These are phyloP conservation scores for Naegleria lovaniensis DNA, from an alignment of 208 protist genomes.

Conservation along the genomic window DNA sequence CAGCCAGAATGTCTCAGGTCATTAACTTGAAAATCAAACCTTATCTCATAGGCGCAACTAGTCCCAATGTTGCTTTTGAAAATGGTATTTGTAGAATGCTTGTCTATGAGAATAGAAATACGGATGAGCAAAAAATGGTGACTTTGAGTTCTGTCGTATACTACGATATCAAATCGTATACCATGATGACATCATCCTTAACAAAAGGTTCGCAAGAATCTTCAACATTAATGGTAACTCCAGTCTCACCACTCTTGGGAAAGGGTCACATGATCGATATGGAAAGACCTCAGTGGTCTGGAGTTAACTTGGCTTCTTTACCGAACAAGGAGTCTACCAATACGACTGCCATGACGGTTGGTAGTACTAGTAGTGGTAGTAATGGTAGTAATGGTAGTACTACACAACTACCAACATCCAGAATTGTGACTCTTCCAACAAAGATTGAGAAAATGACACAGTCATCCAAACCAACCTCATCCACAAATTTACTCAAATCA, in stretches of 20 bases:
- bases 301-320: too few relatives aligned
- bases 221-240: too few relatives aligned
- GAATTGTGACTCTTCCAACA: neutral
- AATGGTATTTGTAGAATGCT: neutral
- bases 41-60: neutral
- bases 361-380: too few relatives aligned
- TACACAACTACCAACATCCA: neutral
- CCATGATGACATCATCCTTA: too few relatives aligned
- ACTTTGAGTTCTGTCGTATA: neutral
- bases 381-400: too few relatives aligned
- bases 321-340: neutral
- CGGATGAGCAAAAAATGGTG: neutral
- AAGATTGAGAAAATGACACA: neutral
- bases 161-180: neutral
- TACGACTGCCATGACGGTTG: neutral
- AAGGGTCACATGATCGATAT: too few relatives aligned
- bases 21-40: neutral
- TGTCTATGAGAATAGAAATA: constrained; percentile 10
- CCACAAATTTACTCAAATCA: neutral
- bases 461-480: neutral
- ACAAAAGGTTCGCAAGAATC: too few relatives aligned
- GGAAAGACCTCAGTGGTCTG: too few relatives aligned
- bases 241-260: too few relatives aligned
- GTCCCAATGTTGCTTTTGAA: neutral
- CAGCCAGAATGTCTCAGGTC: neutral